Conservation (phyloP, 2,329 filamentous ascomycete genomes). For the Xylariaceae sp. region DNA sequence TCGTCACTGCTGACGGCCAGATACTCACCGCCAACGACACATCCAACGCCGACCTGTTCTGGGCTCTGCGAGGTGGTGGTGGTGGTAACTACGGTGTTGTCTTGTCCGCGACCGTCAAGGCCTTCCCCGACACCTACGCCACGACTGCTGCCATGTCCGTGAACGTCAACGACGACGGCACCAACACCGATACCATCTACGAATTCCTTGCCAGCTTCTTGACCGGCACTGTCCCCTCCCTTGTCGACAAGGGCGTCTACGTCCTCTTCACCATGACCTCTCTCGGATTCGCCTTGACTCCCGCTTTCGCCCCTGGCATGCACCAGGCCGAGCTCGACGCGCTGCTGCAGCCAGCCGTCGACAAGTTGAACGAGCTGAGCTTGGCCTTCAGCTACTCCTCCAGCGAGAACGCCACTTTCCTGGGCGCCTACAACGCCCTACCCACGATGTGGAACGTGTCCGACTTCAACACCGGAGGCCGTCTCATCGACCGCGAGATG, state of each 20-base stretch:
- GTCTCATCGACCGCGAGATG: not conserved
- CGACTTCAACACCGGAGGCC: not conserved
- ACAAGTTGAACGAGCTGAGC: not conserved
- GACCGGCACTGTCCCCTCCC: not conserved
- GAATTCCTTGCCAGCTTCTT: slow-evolving; percentile 1
- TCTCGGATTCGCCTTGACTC: not conserved
- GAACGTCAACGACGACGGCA: not conserved
- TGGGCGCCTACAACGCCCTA: not conserved
- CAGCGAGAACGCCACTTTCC: not conserved
- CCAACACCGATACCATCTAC: slow-evolving; percentile 11
- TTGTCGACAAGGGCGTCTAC: not conserved
- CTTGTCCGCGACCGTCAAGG: slow-evolving; percentile 21
- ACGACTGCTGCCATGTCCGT: slow-evolving; percentile 9
- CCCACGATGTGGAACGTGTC: not conserved
- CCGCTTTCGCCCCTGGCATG: not conserved
- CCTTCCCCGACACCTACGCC: not conserved
- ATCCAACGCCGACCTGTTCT: slow-evolving; percentile 52
- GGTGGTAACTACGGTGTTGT: slow-evolving; percentile 54
- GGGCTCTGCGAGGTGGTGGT: slow-evolving; percentile 56
- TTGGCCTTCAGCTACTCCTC: not conserved
- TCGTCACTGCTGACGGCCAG: not conserved
- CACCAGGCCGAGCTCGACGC: not conserved
- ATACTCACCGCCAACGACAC: not conserved
- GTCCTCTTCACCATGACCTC: not conserved
- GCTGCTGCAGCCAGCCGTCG: not conserved